These are phyloP conservation scores for Paramecium tetraurelia DNA, from an alignment of 73 alveolate genomes.

Conservation along the genomic window DNA sequence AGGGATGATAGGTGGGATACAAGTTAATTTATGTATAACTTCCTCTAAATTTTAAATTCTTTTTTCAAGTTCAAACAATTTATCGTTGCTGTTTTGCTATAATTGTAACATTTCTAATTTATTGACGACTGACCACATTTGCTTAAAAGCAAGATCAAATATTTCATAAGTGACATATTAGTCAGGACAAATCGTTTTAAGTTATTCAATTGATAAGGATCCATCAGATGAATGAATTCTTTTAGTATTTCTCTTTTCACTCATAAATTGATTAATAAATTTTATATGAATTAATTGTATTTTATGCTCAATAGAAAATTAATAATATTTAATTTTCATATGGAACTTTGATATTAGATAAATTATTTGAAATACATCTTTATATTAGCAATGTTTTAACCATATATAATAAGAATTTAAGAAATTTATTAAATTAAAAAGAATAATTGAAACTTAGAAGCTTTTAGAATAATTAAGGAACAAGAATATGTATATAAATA, in stretches of 20 bases:
- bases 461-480: no score
- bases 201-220: background rate
- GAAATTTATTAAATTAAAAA: background rate
- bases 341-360: no score
- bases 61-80: slow-evolving; percentile 31
- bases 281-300: background rate
- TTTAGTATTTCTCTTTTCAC: background rate
- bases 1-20: background rate
- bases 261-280: slow-evolving; percentile 1
- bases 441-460: no score
- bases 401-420: no score
- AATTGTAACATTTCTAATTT: background rate
- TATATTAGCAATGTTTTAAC: no score
- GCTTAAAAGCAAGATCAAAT: slow-evolving; percentile 30
- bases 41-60: slow-evolving; percentile 30
- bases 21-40: background rate
- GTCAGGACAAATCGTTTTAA: background rate
- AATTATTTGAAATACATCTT: no score
- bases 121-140: slow-evolving; percentile 37
- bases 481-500: no score
- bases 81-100: background rate
- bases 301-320: background rate
- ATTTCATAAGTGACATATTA: slow-evolving; percentile 46
- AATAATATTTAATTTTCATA: no score
- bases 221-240: slow-evolving; percentile 1